Base-by-base conservation (phyloP, 306 rosid genomes). In the Dryas drummondii region DNA sequence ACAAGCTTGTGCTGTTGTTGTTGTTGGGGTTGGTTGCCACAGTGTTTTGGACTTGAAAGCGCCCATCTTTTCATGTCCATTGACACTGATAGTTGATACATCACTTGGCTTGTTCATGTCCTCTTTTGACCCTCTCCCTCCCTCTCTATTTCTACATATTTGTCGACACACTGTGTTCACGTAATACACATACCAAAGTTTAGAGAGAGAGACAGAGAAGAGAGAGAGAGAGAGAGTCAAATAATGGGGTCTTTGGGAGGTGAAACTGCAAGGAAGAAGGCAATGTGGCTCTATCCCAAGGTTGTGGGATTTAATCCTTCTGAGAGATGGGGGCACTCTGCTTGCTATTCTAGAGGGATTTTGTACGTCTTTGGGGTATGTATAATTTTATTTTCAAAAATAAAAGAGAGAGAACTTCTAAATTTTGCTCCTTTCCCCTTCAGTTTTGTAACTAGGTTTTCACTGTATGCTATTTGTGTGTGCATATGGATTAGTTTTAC, bases 41-140 rank as follows among this genome's bases (percentile, higher is more conserved):
- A 92, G 99, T 90, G 92, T 86, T 88, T 86, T 86, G 75, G 89
- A 94, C 88, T 83, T 94, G 99, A 94, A 90, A 92, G 99, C 96
- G 80, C 97, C 97, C 97, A 94, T 94, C 99, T 94, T 94, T 92
- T 94, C 99, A 92, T 92, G 97, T 94, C 97, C 80, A 80, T 86
- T 90, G 99, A 94, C 88, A 79, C 86, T 94, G 97, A 94, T 94
- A 85, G 93, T 90, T 92, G 97, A 94, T 92, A 87, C 86, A 90
- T 90, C 99, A 84, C 88, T 91, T 91, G 91, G 57, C 88, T 86
- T 76, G 83, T 82, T 84, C 77, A 80, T 80, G 85, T 81, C 87
- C 63, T 84, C 87, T 90, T 86, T 88, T 90, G 89, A 88, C 97
- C 84, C 88, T 59, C 83, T 77, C 68, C 46, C 84, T 63, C 76